phyloP scores from a whole-genome alignment of 768 basidiomycete genomes.

The Naganishia randhawae region DNA sequence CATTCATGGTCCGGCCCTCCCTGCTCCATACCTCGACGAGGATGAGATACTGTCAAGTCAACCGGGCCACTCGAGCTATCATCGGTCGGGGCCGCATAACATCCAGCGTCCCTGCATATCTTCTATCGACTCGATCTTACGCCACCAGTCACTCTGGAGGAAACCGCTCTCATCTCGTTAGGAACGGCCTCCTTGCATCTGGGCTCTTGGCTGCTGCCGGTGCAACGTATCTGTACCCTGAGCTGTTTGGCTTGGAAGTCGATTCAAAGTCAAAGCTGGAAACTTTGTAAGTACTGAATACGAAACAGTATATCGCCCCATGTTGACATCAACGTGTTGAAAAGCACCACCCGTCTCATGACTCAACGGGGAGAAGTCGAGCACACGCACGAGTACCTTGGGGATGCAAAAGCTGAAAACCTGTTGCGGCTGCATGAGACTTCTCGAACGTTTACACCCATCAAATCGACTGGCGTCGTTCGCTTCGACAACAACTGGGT shows the following conservation, averaged over 20 bases:
- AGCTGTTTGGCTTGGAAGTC: conserved; percentile 13
- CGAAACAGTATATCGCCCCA: no score
- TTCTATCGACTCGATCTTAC: conserved; percentile 9
- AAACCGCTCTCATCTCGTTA: conserved; percentile 13
- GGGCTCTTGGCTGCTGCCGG: conserved; percentile 21
- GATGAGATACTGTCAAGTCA: conserved; percentile 15
- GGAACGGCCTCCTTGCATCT: conserved; percentile 25
- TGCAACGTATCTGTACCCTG: conserved; percentile 24
- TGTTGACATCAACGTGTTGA: background rate
- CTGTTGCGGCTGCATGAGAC: conserved; percentile 12
- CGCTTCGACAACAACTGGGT: conserved; percentile 69
- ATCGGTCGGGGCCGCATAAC: background rate
- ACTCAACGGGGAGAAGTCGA: conserved; percentile 26
- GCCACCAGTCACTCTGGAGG: background rate
- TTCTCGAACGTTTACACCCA: conserved; percentile 14
- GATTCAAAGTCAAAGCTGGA: conserved; percentile 12
- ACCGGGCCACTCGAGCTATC: background rate
- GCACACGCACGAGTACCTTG: conserved; percentile 21
- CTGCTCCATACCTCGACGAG: background rate
- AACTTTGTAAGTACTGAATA: conserved; percentile 27
- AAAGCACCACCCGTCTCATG: conserved; percentile 28
- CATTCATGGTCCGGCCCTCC: no score
- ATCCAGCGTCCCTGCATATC: background rate
- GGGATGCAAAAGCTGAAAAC: conserved; percentile 7
- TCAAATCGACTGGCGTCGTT: conserved; percentile 33